Conservation (phyloP, 106 monocot species). For the Dendrobium catenatum region DNA sequence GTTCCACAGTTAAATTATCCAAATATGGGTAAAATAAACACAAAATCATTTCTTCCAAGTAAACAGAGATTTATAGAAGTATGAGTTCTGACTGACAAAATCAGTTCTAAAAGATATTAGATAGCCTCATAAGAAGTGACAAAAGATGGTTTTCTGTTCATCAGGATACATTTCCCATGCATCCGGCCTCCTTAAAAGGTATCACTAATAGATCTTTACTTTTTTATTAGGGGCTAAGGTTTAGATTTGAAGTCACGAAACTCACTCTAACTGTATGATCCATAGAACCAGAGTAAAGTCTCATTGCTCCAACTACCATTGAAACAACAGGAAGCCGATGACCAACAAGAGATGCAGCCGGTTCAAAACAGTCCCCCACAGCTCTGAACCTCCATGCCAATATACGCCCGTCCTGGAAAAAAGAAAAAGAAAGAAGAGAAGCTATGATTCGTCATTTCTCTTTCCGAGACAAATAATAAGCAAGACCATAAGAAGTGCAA, state of each 20-base stretch:
- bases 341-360: slow-evolving; percentile 71
- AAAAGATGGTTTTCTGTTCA: background rate
- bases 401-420: slow-evolving; percentile 63
- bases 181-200: background rate
- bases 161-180: background rate
- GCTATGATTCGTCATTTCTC: background rate
- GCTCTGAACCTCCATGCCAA: slow-evolving; percentile 71
- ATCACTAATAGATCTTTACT: background rate
- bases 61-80: no score
- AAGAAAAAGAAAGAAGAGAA: background rate
- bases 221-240: background rate
- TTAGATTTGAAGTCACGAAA: background rate
- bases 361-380: slow-evolving; percentile 61
- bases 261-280: slow-evolving; percentile 72
- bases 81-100: background rate
- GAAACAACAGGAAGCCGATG: slow-evolving; percentile 68
- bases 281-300: slow-evolving; percentile 89
- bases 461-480: background rate
- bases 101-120: background rate
- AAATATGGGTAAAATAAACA: background rate
- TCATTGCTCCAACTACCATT: slow-evolving; percentile 52
- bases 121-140: background rate
- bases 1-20: background rate
- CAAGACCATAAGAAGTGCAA: background rate
- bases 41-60: background rate